Conservation (phyloP, 306 rosid genomes). For the Cucurbita moschata region DNA sequence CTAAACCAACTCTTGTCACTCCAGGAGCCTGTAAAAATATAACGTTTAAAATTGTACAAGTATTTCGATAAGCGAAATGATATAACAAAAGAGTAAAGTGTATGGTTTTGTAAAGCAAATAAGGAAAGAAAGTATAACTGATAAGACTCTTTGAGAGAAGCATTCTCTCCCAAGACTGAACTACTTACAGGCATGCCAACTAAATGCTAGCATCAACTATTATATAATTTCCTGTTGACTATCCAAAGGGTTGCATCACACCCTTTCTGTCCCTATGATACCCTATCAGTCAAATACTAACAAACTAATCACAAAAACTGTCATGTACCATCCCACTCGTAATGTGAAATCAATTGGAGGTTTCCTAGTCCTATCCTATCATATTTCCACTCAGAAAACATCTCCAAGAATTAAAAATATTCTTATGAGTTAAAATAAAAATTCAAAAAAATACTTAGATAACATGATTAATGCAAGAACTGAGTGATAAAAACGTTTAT, state of each 20-base stretch:
- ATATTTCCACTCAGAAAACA: background rate
- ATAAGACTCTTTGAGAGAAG: background rate
- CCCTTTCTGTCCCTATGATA: background rate
- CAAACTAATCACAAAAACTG: background rate
- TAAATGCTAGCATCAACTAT: background rate
- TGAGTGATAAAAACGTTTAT: background rate
- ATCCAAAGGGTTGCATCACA: background rate
- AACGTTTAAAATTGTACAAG: slow-evolving; percentile 3
- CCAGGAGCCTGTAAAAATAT: slow-evolving; percentile 39
- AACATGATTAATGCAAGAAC: background rate
- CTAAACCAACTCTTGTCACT: slow-evolving; percentile 22
- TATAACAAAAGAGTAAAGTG: background rate
- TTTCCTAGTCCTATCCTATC: background rate
- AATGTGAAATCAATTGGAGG: background rate
- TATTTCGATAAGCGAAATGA: background rate
- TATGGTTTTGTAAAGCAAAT: background rate
- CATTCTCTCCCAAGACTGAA: background rate
- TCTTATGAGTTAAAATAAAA: background rate
- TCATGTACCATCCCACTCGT: background rate
- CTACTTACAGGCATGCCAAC: background rate
- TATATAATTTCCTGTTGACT: background rate
- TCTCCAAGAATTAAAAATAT: background rate
- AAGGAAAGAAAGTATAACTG: background rate
- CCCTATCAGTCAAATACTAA: background rate
- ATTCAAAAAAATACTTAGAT: background rate